A percentile compares a stretch with the other conserved stretches of the same genome.
Evolutionary conservation across 805 yeast genomes (phyloP).

Genomic region (Candida glaebosa): DNA sequence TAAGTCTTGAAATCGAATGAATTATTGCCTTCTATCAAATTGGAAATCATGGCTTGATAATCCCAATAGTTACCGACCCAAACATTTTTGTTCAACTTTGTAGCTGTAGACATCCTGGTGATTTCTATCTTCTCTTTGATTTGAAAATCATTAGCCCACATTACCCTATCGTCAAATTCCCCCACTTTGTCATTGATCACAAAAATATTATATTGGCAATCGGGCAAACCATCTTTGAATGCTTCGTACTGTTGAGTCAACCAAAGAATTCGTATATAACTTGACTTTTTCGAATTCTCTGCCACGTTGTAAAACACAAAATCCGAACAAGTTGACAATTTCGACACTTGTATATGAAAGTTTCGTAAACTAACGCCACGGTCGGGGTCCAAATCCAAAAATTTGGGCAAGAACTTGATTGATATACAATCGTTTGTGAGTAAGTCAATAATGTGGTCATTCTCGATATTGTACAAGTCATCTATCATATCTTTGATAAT

Average conservation of each 20-base stretch:
- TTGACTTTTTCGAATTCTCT: constrained; percentile 8
- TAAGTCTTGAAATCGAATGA: not conserved
- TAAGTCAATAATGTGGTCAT: constrained; percentile 16
- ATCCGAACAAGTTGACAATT: constrained; percentile 70
- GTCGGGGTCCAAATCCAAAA: constrained; percentile 61
- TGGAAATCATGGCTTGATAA: constrained; percentile 40
- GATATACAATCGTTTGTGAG: constrained; percentile 41
- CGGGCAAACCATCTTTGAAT: constrained; percentile 1
- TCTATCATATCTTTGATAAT: constrained; percentile 13
- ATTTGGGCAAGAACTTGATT: constrained; percentile 47
- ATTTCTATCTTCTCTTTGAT: constrained; percentile 81
- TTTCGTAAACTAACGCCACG: constrained; percentile 76
- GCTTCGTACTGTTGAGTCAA: constrained; percentile 33
- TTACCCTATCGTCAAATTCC: constrained; percentile 5
- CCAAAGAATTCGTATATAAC: constrained; percentile 33
- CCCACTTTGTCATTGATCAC: constrained; percentile 1
- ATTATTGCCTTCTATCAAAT: constrained; percentile 4
- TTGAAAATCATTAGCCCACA: constrained; percentile 66
- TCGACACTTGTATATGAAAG: constrained; percentile 83
- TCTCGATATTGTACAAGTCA: constrained; percentile 9
- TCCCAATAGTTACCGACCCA: constrained; percentile 88
- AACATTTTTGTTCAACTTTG: constrained; percentile 50
- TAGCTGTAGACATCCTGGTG: constrained; percentile 77
- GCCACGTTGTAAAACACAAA: constrained; percentile 71
- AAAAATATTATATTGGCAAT: constrained; percentile 6